phyloP scores from a whole-genome alignment of 495 filamentous ascomycete species.

The Monascus purpureus region DNA sequence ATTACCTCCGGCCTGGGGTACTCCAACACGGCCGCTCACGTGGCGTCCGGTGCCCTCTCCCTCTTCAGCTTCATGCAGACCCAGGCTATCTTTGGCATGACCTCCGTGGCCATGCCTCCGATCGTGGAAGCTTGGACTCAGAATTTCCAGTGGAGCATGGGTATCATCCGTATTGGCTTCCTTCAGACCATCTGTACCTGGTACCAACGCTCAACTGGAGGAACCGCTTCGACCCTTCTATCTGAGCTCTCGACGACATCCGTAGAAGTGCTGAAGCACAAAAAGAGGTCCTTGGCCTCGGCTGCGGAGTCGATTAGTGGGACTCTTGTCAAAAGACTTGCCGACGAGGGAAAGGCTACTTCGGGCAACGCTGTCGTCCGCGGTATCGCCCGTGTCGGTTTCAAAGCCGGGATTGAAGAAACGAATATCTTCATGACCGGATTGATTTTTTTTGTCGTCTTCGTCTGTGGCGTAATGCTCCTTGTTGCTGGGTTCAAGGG shows the following conservation, averaged over 20 bases:
- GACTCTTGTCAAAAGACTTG: constrained; percentile 37
- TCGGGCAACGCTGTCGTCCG: constrained; percentile 53
- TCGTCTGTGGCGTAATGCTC: constrained; percentile 57
- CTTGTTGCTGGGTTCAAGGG: constrained; percentile 70
- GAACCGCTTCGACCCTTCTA: constrained; percentile 68
- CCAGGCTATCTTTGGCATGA: constrained; percentile 90
- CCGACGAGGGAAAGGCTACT: constrained; percentile 29
- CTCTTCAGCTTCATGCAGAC: constrained; percentile 93
- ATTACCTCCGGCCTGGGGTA: constrained; percentile 72
- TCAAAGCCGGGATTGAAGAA: constrained; percentile 67
- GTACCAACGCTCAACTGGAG: constrained; percentile 93
- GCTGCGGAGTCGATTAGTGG: constrained; percentile 31
- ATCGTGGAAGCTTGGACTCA: constrained; percentile 92
- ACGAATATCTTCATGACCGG: constrained; percentile 95
- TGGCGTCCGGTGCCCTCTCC: constrained; percentile 84
- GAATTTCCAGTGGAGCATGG: constrained; percentile 98
- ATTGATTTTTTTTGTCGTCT: constrained; percentile 76
- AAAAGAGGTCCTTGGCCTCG: constrained; percentile 29
- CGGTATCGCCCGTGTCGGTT: constrained; percentile 84
- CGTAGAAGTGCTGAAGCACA: constrained; percentile 70
- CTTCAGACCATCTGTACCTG: constrained; percentile 82
- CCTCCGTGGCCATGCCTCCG: constrained; percentile 70
- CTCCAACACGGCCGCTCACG: constrained; percentile 93
- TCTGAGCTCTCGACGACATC: constrained; percentile 61
- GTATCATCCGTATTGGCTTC: constrained; percentile 80